These are phyloP conservation scores for Calonectria henricotiae DNA, from an alignment of 2,329 filamentous ascomycete genomes.

Conservation along the genomic window DNA sequence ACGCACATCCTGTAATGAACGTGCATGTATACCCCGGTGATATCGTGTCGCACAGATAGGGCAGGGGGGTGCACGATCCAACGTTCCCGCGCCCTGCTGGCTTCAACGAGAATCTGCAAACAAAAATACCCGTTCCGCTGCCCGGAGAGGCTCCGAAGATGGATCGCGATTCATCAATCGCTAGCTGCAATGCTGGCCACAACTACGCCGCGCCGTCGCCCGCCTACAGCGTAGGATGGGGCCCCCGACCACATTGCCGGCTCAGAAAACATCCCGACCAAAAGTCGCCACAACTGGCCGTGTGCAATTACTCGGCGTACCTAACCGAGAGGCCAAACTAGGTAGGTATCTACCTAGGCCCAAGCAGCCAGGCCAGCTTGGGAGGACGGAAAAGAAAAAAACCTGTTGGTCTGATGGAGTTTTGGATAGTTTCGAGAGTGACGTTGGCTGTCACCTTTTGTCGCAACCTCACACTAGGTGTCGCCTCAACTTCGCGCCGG, in stretches of 20 bases:
- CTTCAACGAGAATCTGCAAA: background rate
- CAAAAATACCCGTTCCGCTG: slow-evolving; percentile 23
- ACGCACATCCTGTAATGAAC: slow-evolving; percentile 18
- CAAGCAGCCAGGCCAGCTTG: background rate
- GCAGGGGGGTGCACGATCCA: slow-evolving; percentile 22
- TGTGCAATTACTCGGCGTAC: slow-evolving; percentile 10
- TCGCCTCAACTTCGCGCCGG: slow-evolving; percentile 45
- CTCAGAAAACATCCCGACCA: slow-evolving; percentile 12
- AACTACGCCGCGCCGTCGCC: slow-evolving; percentile 17
- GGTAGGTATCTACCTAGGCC: slow-evolving; percentile 2
- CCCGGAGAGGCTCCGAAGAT: slow-evolving; percentile 25
- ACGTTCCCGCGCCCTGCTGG: slow-evolving; percentile 20
- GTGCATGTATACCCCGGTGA: slow-evolving; percentile 11
- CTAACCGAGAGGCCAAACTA: slow-evolving; percentile 13
- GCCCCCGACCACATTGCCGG: slow-evolving; percentile 19
- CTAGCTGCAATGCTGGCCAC: slow-evolving; percentile 16
- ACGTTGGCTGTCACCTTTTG: slow-evolving; percentile 35
- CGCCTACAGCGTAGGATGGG: background rate
- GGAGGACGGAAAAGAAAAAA: background rate
- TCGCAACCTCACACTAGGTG: slow-evolving; percentile 36
- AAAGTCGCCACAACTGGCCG: slow-evolving; percentile 18
- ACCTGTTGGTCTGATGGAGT: slow-evolving; percentile 27
- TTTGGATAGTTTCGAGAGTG: slow-evolving; percentile 27
- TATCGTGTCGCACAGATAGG: slow-evolving; percentile 14
- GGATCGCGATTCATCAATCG: slow-evolving; percentile 24